phyloP scores from a whole-genome alignment of 768 basidiomycete species.

The Tulasnella sp. region DNA sequence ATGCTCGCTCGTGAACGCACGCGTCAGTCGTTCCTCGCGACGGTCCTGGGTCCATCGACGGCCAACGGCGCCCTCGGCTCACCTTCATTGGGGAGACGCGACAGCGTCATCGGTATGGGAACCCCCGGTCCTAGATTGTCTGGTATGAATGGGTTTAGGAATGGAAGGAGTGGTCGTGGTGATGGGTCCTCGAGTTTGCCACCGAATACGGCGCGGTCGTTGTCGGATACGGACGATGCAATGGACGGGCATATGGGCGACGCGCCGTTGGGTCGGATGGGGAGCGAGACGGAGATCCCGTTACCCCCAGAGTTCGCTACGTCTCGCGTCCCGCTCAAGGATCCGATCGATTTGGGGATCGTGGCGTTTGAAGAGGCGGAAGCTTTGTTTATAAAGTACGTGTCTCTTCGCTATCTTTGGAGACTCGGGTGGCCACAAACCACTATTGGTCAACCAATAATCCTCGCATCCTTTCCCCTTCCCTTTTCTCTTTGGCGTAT shows the following conservation, averaged over 20 bases:
- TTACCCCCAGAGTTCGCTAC: conserved; percentile 21
- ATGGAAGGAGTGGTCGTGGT: not conserved
- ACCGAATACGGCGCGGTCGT: not conserved
- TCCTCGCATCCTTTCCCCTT: too few species aligned
- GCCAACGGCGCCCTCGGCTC: conserved; percentile 8
- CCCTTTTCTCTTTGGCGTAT: conserved; percentile 2
- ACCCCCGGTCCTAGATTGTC: conserved; percentile 2
- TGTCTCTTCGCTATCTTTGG: not conserved
- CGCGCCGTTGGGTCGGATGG: not conserved
- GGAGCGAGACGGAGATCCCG: not conserved
- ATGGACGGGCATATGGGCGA: not conserved
- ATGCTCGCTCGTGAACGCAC: conserved; percentile 61
- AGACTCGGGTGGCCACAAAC: too few species aligned
- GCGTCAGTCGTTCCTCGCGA: conserved; percentile 69
- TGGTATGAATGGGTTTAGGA: conserved; percentile 26
- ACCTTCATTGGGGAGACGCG: conserved; percentile 22
- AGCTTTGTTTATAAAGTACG: conserved; percentile 48
- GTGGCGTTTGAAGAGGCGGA: conserved; percentile 59
- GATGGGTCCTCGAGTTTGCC: not conserved
- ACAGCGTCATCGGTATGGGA: too few species aligned
- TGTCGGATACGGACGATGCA: too few species aligned
- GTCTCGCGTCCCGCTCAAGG: conserved; percentile 32
- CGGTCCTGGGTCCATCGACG: conserved; percentile 55
- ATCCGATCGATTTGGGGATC: conserved; percentile 63
- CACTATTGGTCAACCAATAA: too few species aligned